These are phyloP conservation scores for Hypholoma fasciculare DNA, from an alignment of 768 basidiomycete species.

Conservation along the genomic window DNA sequence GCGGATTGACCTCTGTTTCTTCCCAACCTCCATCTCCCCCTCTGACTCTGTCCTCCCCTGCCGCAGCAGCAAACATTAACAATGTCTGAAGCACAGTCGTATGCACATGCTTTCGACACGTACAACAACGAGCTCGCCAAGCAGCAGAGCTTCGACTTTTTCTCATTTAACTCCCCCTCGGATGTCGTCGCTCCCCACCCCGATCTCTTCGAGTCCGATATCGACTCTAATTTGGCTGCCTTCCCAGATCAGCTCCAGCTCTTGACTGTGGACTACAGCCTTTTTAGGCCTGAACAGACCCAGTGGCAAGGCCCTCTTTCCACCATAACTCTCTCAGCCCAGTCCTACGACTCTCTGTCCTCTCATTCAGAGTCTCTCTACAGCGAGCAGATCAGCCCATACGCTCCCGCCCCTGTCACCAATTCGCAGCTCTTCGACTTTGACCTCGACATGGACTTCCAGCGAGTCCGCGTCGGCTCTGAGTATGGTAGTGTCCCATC, in stretches of 20 bases:
- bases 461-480: constrained; percentile 57
- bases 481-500: constrained; percentile 51
- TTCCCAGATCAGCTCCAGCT: constrained; percentile 68
- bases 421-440: constrained; percentile 56
- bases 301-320: constrained; percentile 67
- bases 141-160: constrained; percentile 57
- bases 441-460: constrained; percentile 74
- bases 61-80: constrained; percentile 28
- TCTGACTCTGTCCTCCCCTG: constrained; percentile 19
- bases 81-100: constrained; percentile 35
- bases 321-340: constrained; percentile 76
- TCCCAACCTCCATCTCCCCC: constrained; percentile 31
- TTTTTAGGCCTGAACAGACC: constrained; percentile 62
- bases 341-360: constrained; percentile 73
- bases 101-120: constrained; percentile 30
- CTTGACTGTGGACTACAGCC: constrained; percentile 65
- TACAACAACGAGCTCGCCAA: constrained; percentile 37
- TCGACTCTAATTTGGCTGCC: constrained; percentile 69
- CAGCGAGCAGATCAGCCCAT: constrained; percentile 56
- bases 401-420: constrained; percentile 30
- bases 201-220: constrained; percentile 82
- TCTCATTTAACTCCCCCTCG: constrained; percentile 65
- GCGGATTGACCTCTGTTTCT: constrained; percentile 19
- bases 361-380: constrained; percentile 70
- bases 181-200: constrained; percentile 79